Evolutionary conservation across 2,329 filamentous ascomycete genomes (phyloP).

Genomic region (Penicillium fuscoglaucum): DNA sequence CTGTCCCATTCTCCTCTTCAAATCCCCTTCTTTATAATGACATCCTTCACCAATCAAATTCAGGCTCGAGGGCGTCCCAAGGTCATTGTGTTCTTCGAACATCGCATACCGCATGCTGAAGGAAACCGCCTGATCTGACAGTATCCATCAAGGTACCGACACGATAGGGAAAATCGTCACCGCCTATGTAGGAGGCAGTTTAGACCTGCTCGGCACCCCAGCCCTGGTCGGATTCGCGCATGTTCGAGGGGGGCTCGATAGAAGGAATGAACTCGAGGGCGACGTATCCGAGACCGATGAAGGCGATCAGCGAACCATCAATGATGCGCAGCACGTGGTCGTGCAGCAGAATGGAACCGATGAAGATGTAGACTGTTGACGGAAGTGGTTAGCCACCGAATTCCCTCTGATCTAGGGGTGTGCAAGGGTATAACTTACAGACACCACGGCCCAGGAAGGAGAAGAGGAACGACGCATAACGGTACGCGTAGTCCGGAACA

Average conservation of each 20-base stretch:
- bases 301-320: conserved; percentile 72
- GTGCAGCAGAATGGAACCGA: conserved; percentile 81
- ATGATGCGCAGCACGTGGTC: conserved; percentile 66
- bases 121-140: neutral
- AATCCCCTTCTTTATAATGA: neutral
- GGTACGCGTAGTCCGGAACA: conserved; percentile 86
- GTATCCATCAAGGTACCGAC: neutral
- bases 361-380: conserved; percentile 86
- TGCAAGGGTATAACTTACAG: conserved; percentile 65
- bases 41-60: neutral
- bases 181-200: conserved; percentile 13
- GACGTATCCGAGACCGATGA: conserved; percentile 76
- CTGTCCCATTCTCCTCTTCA: neutral
- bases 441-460: conserved; percentile 93
- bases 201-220: conserved; percentile 79
- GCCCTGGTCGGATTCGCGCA: conserved; percentile 73
- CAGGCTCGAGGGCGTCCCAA: neutral
- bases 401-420: too few species aligned
- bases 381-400: conserved; percentile 6
- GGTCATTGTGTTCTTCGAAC: neutral
- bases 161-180: neutral
- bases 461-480: conserved; percentile 97
- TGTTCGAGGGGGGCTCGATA: conserved; percentile 77
- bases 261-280: conserved; percentile 74
- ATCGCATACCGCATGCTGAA: conserved; percentile 21